A percentile compares a stretch with the other conserved stretches of the same genome.
phyloP scores from a whole-genome alignment of 176 grass and related monocot genomes.

The Raddia distichophylla region DNA sequence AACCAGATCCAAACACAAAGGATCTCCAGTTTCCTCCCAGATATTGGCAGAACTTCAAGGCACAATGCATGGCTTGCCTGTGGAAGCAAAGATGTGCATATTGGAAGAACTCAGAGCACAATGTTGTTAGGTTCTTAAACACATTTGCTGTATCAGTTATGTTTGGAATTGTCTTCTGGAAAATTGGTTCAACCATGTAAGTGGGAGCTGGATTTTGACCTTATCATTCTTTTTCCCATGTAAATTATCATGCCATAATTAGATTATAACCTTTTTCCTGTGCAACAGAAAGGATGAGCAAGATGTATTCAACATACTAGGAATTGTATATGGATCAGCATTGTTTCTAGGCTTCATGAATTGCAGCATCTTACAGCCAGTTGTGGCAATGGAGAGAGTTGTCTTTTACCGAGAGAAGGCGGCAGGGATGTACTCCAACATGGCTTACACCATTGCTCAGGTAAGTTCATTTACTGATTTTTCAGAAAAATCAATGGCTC shows the following conservation, averaged over 20 bases:
- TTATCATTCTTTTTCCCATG: constrained; percentile 10
- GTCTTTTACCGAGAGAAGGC: constrained; percentile 71
- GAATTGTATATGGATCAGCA: constrained; percentile 56
- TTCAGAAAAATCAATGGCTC: neutral
- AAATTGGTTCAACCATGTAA: constrained; percentile 87
- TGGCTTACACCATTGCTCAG: constrained; percentile 71
- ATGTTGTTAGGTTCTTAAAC: constrained; percentile 82
- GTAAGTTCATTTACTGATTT: constrained; percentile 30
- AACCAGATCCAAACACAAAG: constrained; percentile 47
- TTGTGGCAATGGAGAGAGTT: constrained; percentile 64
- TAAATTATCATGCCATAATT: neutral
- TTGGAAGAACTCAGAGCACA: constrained; percentile 96
- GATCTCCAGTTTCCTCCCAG: constrained; percentile 68
- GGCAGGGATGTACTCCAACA: constrained; percentile 74
- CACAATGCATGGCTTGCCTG: constrained; percentile 75
- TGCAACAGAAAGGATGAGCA: constrained; percentile 67
- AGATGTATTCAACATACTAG: constrained; percentile 88
- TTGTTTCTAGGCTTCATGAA: constrained; percentile 82
- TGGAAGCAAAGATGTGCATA: constrained; percentile 92
- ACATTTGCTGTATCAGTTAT: constrained; percentile 71
- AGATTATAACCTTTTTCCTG: constrained; percentile 28
- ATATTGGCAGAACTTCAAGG: constrained; percentile 64
- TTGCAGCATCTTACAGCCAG: constrained; percentile 66
- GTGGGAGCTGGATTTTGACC: neutral
- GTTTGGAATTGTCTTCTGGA: constrained; percentile 86